phyloP scores from a whole-genome alignment of 768 basidiomycete genomes.

The Serendipita sp. region DNA sequence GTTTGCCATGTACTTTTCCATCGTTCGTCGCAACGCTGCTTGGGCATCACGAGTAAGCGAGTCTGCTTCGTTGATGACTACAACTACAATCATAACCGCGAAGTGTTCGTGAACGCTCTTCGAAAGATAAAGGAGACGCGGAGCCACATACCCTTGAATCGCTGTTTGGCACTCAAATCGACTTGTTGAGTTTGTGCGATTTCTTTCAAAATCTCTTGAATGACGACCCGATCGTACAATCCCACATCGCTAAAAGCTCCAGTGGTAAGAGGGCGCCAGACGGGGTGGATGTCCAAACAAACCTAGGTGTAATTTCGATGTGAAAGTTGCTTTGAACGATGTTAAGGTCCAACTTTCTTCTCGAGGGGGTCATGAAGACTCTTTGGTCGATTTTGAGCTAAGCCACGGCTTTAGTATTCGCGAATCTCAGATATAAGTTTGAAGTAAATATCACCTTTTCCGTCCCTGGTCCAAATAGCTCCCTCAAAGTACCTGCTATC shows the following conservation, averaged over 20 bases:
- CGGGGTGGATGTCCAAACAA: not conserved
- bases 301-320: conserved; percentile 96
- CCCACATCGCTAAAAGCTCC: conserved; percentile 76
- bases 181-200: conserved; percentile 99
- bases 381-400: conserved; percentile 97
- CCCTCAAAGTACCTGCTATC: conserved; percentile 73
- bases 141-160: conserved; percentile 72
- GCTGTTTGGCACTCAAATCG: conserved; percentile 84
- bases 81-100: conserved; percentile 46
- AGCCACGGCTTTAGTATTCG: not conserved
- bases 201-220: conserved; percentile 94
- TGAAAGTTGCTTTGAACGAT: conserved; percentile 97
- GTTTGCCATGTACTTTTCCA: conserved; percentile 99
- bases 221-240: conserved; percentile 85
- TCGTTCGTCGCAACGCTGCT: conserved; percentile 88
- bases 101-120: not conserved
- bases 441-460: conserved; percentile 50
- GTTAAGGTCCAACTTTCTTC: conserved; percentile 89
- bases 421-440: not conserved
- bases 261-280: not conserved
- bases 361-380: conserved; percentile 85
- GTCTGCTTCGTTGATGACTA: conserved; percentile 96
- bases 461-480: conserved; percentile 80
- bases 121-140: not conserved
- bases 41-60: conserved; percentile 90